A percentile compares a stretch with the other conserved stretches of the same genome.
These are phyloP conservation scores for Fusarium verrucosum DNA, from an alignment of 2,329 filamentous ascomycete species.

Conservation along the genomic window DNA sequence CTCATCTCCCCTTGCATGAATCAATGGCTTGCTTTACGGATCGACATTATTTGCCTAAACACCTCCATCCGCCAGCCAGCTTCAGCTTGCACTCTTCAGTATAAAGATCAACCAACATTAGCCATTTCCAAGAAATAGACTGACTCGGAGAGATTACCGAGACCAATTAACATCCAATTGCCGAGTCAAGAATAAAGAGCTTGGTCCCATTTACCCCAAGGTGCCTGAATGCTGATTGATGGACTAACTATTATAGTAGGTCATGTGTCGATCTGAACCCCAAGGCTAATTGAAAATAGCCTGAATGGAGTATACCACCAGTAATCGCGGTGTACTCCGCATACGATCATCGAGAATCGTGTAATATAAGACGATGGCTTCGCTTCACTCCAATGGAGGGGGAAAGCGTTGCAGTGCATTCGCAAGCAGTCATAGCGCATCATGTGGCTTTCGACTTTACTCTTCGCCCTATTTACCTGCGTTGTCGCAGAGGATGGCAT, in stretches of 20 bases:
- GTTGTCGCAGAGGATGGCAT: slow-evolving; percentile 67
- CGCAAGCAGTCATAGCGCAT: background rate
- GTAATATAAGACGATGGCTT: slow-evolving; percentile 6
- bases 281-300: slow-evolving; percentile 28
- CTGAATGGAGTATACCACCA: slow-evolving; percentile 11
- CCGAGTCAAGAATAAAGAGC: background rate
- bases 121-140: background rate
- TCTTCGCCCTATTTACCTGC: slow-evolving; percentile 46
- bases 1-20: slow-evolving; percentile 9
- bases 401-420: background rate
- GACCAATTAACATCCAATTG: background rate
- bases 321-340: slow-evolving; percentile 17
- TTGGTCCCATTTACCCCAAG: slow-evolving; percentile 18
- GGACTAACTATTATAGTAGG: slow-evolving; percentile 10
- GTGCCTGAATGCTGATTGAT: slow-evolving; percentile 17
- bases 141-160: slow-evolving; percentile 26
- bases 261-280: slow-evolving; percentile 9
- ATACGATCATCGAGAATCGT: slow-evolving; percentile 1
- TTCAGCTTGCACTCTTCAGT: slow-evolving; percentile 2
- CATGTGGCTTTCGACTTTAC: slow-evolving; percentile 26
- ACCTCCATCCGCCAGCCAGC: too few relatives aligned
- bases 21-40: background rate
- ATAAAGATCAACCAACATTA: slow-evolving; percentile 15
- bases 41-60: slow-evolving; percentile 19
- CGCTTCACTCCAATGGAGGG: background rate